These are phyloP conservation scores for Flaveria sonorensis DNA, from an alignment of 129 eudicot genomes.

Conservation along the genomic window DNA sequence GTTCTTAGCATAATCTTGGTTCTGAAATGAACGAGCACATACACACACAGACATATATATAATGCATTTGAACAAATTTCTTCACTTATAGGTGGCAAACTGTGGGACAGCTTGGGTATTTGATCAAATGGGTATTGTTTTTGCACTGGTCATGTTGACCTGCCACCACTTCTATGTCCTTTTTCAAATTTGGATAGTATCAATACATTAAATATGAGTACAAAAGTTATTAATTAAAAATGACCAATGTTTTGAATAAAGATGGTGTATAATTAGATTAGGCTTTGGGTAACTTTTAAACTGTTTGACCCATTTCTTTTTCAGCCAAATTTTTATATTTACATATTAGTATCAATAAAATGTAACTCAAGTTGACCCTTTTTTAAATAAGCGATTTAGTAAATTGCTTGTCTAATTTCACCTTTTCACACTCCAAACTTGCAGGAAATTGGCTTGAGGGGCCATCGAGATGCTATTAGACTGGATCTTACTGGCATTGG, in stretches of 20 bases:
- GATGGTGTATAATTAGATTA: neutral
- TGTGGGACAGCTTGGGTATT: too few species aligned
- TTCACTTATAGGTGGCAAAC: too few species aligned
- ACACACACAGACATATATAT: too few species aligned
- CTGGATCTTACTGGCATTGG: constrained; percentile 68
- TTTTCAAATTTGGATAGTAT: neutral
- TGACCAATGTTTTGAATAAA: neutral
- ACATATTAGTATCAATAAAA: neutral
- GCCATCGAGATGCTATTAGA: constrained; percentile 50
- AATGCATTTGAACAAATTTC: too few species aligned
- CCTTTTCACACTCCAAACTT: constrained; percentile 15
- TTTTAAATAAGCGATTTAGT: neutral
- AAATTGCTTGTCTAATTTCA: neutral
- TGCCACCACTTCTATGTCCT: neutral
- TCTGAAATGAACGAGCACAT: too few species aligned
- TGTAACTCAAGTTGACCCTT: constrained; percentile 5
- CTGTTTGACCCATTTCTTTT: constrained; percentile 6
- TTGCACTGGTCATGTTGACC: neutral
- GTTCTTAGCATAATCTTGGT: too few species aligned
- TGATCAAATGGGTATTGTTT: neutral
- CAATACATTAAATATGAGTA: neutral
- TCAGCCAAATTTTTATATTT: neutral
- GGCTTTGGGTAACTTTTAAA: constrained; percentile 2
- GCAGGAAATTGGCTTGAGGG: constrained; percentile 64
- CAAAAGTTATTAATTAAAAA: neutral